A percentile compares a stretch with the other conserved stretches of the same genome.
Conservation (phyloP, 1,139 yeast species). For the Saccharomycopsis crataegensis region DNA sequence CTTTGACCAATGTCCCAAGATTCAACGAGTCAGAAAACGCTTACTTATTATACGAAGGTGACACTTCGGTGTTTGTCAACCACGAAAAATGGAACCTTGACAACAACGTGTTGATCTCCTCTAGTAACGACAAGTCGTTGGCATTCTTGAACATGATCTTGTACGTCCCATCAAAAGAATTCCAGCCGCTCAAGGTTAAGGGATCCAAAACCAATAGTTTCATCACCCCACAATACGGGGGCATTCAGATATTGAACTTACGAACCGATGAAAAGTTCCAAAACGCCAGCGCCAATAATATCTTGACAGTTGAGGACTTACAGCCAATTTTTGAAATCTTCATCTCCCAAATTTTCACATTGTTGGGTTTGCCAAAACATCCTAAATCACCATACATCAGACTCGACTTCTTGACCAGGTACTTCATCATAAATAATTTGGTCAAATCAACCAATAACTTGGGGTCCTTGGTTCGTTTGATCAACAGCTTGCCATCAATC, state of each 20-base stretch:
- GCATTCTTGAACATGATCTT: slow-evolving; percentile 54
- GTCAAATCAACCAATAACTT: slow-evolving; percentile 49
- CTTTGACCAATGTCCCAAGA: slow-evolving; percentile 30
- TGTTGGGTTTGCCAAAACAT: slow-evolving; percentile 58
- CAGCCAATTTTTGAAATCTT: slow-evolving; percentile 58
- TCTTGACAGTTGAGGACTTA: slow-evolving; percentile 38
- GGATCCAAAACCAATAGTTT: slow-evolving; percentile 55
- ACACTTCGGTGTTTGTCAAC: slow-evolving; percentile 65
- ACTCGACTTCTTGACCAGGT: slow-evolving; percentile 59
- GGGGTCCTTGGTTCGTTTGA: slow-evolving; percentile 60
- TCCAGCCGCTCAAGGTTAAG: slow-evolving; percentile 35
- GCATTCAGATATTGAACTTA: slow-evolving; percentile 29
- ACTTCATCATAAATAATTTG: slow-evolving; percentile 48
- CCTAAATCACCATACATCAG: slow-evolving; percentile 55
- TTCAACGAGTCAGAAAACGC: slow-evolving; percentile 30
- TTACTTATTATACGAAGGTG: slow-evolving; percentile 34
- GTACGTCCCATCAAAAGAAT: slow-evolving; percentile 47
- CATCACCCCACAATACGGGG: slow-evolving; percentile 78
- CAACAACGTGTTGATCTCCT: slow-evolving; percentile 31
- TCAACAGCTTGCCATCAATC: slow-evolving; percentile 64
- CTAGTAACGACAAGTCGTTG: slow-evolving; percentile 39
- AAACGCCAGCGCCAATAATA: slow-evolving; percentile 28
- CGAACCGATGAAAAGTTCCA: slow-evolving; percentile 26
- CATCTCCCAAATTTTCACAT: slow-evolving; percentile 63
- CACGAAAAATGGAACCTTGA: slow-evolving; percentile 72